Evolutionary conservation across 176 grass and related monocot genomes (phyloP).

Genomic region (Stipa capillata): DNA sequence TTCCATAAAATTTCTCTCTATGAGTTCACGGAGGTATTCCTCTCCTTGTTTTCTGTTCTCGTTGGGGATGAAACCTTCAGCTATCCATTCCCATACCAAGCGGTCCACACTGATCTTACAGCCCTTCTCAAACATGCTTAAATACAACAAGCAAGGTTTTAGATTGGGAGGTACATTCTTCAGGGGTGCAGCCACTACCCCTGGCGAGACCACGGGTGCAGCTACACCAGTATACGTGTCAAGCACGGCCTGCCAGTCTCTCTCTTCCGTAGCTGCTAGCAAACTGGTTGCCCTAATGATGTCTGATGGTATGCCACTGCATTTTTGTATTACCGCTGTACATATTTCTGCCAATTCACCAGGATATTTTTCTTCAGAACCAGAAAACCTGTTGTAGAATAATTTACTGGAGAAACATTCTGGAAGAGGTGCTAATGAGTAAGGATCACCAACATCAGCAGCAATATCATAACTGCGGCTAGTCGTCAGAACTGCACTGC

Average conservation of each 20-base stretch:
- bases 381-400: no score
- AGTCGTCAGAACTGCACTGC: no score
- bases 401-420: no score
- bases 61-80: neutral
- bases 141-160: neutral
- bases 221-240: no score
- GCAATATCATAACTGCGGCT: no score
- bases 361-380: neutral
- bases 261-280: no score
- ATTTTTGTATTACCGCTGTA: neutral
- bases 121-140: neutral
- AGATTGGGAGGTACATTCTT: neutral
- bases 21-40: neutral
- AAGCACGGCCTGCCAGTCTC: no score
- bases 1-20: neutral
- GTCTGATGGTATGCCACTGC: neutral
- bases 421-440: no score
- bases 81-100: neutral
- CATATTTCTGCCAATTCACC: neutral
- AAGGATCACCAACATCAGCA: no score
- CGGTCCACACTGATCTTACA: neutral
- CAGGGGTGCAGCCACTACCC: no score
- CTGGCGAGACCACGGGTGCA: no score
- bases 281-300: no score
- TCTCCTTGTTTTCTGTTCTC: neutral